Conservation (phyloP, 139 green algal species). For the Spirogloea muscicola region DNA sequence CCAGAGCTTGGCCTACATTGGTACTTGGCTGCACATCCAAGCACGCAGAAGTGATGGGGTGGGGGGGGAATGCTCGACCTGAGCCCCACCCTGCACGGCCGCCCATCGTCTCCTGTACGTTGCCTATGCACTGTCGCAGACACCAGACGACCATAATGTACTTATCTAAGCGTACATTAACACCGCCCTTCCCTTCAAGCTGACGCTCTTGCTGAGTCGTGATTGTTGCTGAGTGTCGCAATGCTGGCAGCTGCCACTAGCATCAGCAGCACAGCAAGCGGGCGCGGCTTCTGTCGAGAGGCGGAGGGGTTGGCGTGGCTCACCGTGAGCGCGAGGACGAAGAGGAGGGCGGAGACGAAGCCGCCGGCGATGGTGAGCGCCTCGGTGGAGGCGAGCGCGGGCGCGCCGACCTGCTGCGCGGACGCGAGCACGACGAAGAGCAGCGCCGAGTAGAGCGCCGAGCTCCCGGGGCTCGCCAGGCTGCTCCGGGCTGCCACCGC, state of each 20-base stretch:
- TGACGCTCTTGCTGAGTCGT: neutral
- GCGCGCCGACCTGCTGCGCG: conserved; percentile 28
- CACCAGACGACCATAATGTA: neutral
- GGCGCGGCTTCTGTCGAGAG: neutral
- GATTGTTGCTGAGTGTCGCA: neutral
- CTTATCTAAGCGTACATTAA: too few relatives aligned
- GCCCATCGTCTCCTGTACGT: neutral
- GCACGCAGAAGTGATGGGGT: neutral
- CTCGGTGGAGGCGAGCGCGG: conserved; percentile 36
- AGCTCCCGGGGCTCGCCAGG: conserved; percentile 7
- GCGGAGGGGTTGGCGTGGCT: neutral
- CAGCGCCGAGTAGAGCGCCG: conserved; percentile 35
- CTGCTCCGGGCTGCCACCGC: neutral
- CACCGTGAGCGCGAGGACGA: conserved; percentile 43
- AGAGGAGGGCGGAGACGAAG: conserved; percentile 35
- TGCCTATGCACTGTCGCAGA: neutral
- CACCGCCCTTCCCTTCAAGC: too few relatives aligned
- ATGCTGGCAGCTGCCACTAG: neutral
- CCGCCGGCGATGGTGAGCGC: conserved; percentile 40
- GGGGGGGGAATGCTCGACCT: neutral
- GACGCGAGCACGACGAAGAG: conserved; percentile 39
- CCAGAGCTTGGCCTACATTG: neutral
- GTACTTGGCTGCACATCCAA: neutral
- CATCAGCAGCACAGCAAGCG: neutral
- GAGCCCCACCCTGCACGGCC: neutral